Evolutionary conservation across 2,329 filamentous ascomycete genomes (phyloP).

Genomic region (Fusarium tuaranense): DNA sequence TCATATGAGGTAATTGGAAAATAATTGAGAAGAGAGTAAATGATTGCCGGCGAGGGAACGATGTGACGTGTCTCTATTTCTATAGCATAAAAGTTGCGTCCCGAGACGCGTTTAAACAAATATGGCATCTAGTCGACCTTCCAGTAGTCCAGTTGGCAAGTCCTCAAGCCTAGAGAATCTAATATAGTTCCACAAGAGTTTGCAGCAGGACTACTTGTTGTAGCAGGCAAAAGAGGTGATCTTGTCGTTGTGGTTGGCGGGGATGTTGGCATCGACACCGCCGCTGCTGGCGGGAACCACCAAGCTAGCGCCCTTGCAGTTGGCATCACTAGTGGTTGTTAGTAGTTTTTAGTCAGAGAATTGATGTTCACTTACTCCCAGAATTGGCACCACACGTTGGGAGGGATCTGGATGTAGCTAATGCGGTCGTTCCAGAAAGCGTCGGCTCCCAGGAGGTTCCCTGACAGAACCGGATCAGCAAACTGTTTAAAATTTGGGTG

Average conservation of each 20-base stretch:
- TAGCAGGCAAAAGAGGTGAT: slow-evolving; percentile 12
- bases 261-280: slow-evolving; percentile 3
- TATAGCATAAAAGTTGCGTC: neutral
- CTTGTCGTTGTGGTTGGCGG: slow-evolving; percentile 15
- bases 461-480: neutral
- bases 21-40: too few species aligned
- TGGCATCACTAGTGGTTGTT: neutral
- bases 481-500: neutral
- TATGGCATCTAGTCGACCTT: neutral
- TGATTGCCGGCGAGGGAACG: too few species aligned
- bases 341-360: fast-evolving
- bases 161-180: neutral
- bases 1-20: too few species aligned
- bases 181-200: neutral
- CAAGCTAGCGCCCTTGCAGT: slow-evolving; percentile 9
- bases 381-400: slow-evolving; percentile 11
- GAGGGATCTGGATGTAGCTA: slow-evolving; percentile 13
- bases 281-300: neutral
- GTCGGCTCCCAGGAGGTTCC: slow-evolving; percentile 1
- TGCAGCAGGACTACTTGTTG: neutral
- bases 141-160: neutral
- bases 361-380: slow-evolving; percentile 1
- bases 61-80: too few species aligned
- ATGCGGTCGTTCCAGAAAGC: slow-evolving; percentile 18
- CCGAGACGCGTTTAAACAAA: neutral